Evolutionary conservation across 805 yeast species (phyloP), one percentile per base, ranked within the genome.

Genomic region (Scheffersomyces spartinae): DNA sequence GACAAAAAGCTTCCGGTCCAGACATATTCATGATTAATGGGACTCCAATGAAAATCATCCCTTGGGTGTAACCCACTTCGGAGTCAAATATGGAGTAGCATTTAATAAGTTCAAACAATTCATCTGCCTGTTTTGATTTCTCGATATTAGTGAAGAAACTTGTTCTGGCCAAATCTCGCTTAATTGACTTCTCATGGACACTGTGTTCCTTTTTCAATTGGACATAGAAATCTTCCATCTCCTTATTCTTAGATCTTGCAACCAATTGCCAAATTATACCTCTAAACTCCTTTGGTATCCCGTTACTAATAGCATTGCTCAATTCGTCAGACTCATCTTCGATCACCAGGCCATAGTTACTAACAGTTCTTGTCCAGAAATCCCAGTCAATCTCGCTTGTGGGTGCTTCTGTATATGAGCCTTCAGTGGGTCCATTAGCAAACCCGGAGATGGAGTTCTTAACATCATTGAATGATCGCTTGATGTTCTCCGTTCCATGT

Each of bases 21-120:
- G 58, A 65, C 74, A 84, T 69, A 39, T 82, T 82, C 58, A 86
- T 62, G 23, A 85, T 57, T 24, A 91, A 52, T 2, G 98, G 96
- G 5, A 84, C 84, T 0, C 82, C 71, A 22, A 91, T 71, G 43
- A 91, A 91, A 2, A 94, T 94, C 95, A 91, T 85, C 6, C 98
- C 97, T 52, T 91, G 98, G 2, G 96, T 91, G 44, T 91, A 91
- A 0, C 98, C 98, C 26, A 91, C 95, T 26, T 86, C 96, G 1
- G 80, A 74, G 48, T 91, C 97, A 47, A 71, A 78, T 24, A 83
- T 54, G 13, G 91, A 73, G 54, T 88, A 91, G 0, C 85, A 86
- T 43, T 80, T 81, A 34, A 91, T 68, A 15, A 91, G 75, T 29
- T 74, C 72, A 43, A 62, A 80, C 18, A 91, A 55, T 25, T 82